These are phyloP conservation scores for Bipolaris zeicola DNA, from an alignment of 2,329 filamentous ascomycete species.

Conservation along the genomic window DNA sequence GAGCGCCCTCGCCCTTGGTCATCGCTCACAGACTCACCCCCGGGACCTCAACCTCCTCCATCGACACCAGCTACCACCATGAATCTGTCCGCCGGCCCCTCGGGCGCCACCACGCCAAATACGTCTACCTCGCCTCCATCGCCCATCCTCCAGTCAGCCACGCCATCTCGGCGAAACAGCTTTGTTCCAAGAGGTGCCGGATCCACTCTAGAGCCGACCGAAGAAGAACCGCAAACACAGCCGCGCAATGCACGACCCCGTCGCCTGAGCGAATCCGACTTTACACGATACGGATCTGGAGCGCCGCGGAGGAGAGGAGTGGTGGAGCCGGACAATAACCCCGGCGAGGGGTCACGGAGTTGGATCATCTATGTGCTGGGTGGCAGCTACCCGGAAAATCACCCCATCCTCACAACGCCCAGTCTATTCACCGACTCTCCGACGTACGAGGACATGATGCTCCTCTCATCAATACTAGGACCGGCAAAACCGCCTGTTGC, in stretches of 20 bases:
- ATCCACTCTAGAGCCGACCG: slow-evolving; percentile 51
- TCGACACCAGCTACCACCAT: slow-evolving; percentile 65
- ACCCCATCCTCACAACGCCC: slow-evolving; percentile 71
- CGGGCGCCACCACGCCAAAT: slow-evolving; percentile 54
- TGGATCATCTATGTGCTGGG: slow-evolving; percentile 76
- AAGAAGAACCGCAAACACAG: slow-evolving; percentile 47
- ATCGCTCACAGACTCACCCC: slow-evolving; percentile 60
- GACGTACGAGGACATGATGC: slow-evolving; percentile 74
- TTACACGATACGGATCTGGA: slow-evolving; percentile 65
- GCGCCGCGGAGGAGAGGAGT: slow-evolving; percentile 68
- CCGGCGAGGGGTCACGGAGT: slow-evolving; percentile 64
- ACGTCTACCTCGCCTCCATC: slow-evolving; percentile 40
- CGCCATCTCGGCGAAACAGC: slow-evolving; percentile 48
- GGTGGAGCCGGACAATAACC: slow-evolving; percentile 62
- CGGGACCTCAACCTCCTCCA: slow-evolving; percentile 65
- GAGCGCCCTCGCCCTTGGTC: slow-evolving; percentile 52
- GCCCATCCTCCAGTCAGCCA: slow-evolving; percentile 43
- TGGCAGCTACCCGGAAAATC: slow-evolving; percentile 71
- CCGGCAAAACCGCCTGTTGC: slow-evolving; percentile 73
- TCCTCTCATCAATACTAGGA: slow-evolving; percentile 69
- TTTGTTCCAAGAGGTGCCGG: slow-evolving; percentile 49
- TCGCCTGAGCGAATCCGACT: slow-evolving; percentile 65
- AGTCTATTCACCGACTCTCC: slow-evolving; percentile 73
- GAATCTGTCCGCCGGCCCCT: slow-evolving; percentile 60
- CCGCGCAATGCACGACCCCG: slow-evolving; percentile 57